phyloP scores from a whole-genome alignment of 306 rosid genomes.

The Malus sylvestris region DNA sequence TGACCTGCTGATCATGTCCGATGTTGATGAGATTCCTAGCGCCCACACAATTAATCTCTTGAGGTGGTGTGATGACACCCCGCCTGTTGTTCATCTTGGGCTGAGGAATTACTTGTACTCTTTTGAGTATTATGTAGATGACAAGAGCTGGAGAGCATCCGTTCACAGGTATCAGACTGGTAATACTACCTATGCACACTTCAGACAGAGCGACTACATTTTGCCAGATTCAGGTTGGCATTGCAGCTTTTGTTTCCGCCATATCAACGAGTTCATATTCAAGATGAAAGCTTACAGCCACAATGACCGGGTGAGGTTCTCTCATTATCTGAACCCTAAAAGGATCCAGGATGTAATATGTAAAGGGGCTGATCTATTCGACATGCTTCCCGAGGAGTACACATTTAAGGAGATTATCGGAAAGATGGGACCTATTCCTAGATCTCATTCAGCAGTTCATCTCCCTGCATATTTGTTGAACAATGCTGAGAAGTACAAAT shows the following conservation, averaged over 20 bases:
- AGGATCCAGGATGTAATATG: slow-evolving; percentile 74
- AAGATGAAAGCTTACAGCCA: slow-evolving; percentile 94
- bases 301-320: slow-evolving; percentile 57
- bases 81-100: slow-evolving; percentile 63
- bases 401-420: slow-evolving; percentile 78
- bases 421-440: slow-evolving; percentile 79
- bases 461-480: slow-evolving; percentile 64
- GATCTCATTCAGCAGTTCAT: slow-evolving; percentile 73
- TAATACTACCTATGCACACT: slow-evolving; percentile 67
- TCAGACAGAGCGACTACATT: slow-evolving; percentile 47
- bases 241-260: slow-evolving; percentile 83
- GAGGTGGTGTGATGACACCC: slow-evolving; percentile 74
- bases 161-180: slow-evolving; percentile 49
- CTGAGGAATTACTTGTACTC: slow-evolving; percentile 73
- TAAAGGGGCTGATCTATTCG: slow-evolving; percentile 66
- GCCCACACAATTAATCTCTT: slow-evolving; percentile 81
- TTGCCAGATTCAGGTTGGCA: slow-evolving; percentile 82
- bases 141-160: slow-evolving; percentile 73
- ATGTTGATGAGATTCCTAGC: slow-evolving; percentile 88
- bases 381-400: slow-evolving; percentile 86
- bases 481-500: slow-evolving; percentile 56
- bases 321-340: slow-evolving; percentile 53
- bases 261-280: slow-evolving; percentile 55
- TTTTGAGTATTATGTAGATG: slow-evolving; percentile 56
- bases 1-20: slow-evolving; percentile 82